Conservation (phyloP, 495 filamentous ascomycete genomes). For the Podospora bellae-mahoneyi region DNA sequence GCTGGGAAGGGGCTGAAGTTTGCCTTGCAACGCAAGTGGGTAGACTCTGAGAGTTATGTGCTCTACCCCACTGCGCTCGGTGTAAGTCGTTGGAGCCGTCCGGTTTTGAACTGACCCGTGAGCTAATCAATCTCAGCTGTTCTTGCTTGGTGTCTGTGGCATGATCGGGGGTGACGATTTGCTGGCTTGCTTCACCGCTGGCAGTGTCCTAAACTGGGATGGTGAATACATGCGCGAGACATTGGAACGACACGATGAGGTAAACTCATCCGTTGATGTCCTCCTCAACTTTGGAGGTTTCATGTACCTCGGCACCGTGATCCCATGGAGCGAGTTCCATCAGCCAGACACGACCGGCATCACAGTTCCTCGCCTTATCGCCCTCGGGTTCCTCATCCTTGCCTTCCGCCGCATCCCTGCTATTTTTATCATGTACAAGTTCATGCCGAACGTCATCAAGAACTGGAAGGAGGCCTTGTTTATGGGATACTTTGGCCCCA, state of each 20-base stretch:
- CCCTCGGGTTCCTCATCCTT: slow-evolving; percentile 70
- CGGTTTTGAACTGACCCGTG: background rate
- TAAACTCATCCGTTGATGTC: slow-evolving; percentile 81
- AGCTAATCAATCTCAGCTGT: slow-evolving; percentile 36
- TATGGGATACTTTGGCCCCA: slow-evolving; percentile 87
- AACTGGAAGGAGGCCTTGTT: slow-evolving; percentile 64
- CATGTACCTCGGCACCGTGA: slow-evolving; percentile 80
- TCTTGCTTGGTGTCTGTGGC: slow-evolving; percentile 78
- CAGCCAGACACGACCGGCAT: slow-evolving; percentile 39
- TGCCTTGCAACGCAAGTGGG: slow-evolving; percentile 57
- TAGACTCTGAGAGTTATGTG: slow-evolving; percentile 81
- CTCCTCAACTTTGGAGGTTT: slow-evolving; percentile 72
- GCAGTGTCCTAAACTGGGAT: slow-evolving; percentile 80
- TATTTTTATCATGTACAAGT: slow-evolving; percentile 49
- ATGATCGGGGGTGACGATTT: slow-evolving; percentile 85
- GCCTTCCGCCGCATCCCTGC: slow-evolving; percentile 53
- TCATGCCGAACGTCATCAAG: slow-evolving; percentile 65
- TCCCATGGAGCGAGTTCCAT: slow-evolving; percentile 62
- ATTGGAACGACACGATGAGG: slow-evolving; percentile 64
- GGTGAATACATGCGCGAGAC: slow-evolving; percentile 85
- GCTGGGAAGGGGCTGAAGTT: slow-evolving; percentile 59
- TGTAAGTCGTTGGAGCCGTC: slow-evolving; percentile 34
- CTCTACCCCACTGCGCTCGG: slow-evolving; percentile 80
- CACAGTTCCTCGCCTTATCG: slow-evolving; percentile 63
- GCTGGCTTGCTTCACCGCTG: slow-evolving; percentile 87